Conservation (phyloP, 768 basidiomycete species). For the Boletellus ananas region DNA sequence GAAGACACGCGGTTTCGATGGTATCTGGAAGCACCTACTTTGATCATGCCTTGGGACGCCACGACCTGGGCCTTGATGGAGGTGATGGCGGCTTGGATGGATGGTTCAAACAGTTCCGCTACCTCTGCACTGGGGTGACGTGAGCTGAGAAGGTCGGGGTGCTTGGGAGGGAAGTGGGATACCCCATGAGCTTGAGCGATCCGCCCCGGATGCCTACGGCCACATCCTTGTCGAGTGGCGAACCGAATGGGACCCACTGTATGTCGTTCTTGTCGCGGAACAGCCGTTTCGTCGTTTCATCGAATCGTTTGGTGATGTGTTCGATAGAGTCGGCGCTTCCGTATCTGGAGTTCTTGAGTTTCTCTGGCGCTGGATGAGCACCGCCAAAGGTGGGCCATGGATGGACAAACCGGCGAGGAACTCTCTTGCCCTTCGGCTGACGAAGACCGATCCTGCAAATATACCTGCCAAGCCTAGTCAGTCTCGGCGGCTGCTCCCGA, state of each 20-base stretch:
- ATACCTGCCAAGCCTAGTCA: conserved; percentile 45
- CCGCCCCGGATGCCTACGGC: conserved; percentile 69
- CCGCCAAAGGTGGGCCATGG: background rate
- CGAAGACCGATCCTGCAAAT: conserved; percentile 81
- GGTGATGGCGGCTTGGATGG: conserved; percentile 64
- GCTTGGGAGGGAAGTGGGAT: conserved; percentile 24
- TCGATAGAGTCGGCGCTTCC: conserved; percentile 68
- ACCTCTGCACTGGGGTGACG: conserved; percentile 40
- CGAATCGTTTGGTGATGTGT: conserved; percentile 76
- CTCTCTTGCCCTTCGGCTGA: conserved; percentile 67
- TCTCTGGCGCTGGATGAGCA: conserved; percentile 42
- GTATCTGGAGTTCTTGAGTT: conserved; percentile 70
- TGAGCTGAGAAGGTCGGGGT: conserved; percentile 5
- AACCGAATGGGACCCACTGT: conserved; percentile 75
- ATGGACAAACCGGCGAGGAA: conserved; percentile 58
- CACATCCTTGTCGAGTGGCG: conserved; percentile 70
- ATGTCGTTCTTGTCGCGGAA: conserved; percentile 66
- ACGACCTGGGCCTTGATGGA: conserved; percentile 72
- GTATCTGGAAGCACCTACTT: conserved; percentile 34
- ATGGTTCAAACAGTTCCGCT: conserved; percentile 74
- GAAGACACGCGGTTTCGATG: conserved; percentile 5
- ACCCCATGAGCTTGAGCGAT: conserved; percentile 71
- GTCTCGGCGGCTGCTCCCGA: background rate
- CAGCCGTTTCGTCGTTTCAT: conserved; percentile 77
- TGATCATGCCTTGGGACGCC: conserved; percentile 63